A percentile compares a stretch with the other conserved stretches of the same genome.
phyloP scores from a whole-genome alignment of 1,284 basidiomycete genomes.

The Omphalotus olearius region DNA sequence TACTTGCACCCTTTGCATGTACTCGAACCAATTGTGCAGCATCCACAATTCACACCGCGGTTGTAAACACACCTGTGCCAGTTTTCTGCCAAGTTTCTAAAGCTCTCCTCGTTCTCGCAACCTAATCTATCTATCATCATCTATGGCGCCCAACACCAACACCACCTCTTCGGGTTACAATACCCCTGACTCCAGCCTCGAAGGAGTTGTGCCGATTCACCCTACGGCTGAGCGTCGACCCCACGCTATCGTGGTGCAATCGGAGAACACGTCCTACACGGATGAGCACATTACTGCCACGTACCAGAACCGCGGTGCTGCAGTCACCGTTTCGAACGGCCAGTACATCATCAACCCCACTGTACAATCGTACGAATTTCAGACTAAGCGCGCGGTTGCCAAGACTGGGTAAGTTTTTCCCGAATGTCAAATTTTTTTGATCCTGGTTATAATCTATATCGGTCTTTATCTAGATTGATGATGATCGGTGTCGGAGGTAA shows the following conservation, averaged over 20 bases:
- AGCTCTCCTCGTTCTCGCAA: slow-evolving; percentile 20
- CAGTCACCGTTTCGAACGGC: slow-evolving; percentile 66
- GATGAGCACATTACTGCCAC: slow-evolving; percentile 81
- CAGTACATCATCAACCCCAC: slow-evolving; percentile 79
- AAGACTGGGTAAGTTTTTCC: slow-evolving; percentile 80
- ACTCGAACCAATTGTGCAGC: slow-evolving; percentile 81
- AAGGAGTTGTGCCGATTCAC: slow-evolving; percentile 68
- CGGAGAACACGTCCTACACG: slow-evolving; percentile 78
- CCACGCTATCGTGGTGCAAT: slow-evolving; percentile 79
- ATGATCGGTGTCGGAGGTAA: slow-evolving; percentile 97
- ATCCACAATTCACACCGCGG: slow-evolving; percentile 78
- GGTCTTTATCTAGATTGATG: slow-evolving; percentile 66
- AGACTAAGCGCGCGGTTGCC: slow-evolving; percentile 82
- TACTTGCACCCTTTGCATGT: slow-evolving; percentile 63
- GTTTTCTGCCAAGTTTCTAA: slow-evolving; percentile 54
- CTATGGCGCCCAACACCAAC: slow-evolving; percentile 48
- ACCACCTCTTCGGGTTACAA: slow-evolving; percentile 57
- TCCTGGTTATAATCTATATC: neutral
- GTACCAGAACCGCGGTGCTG: slow-evolving; percentile 81
- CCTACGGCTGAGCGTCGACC: slow-evolving; percentile 81
- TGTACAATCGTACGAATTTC: slow-evolving; percentile 83
- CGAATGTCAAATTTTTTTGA: slow-evolving; percentile 10
- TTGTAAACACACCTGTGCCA: slow-evolving; percentile 64
- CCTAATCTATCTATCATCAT: slow-evolving; percentile 18
- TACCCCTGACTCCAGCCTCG: slow-evolving; percentile 63